Percentiles rank a stretch among this genome's conserved stretches.
These are phyloP conservation scores for Penicillium odoratum DNA, from an alignment of 495 filamentous ascomycete species.

Conservation along the genomic window DNA sequence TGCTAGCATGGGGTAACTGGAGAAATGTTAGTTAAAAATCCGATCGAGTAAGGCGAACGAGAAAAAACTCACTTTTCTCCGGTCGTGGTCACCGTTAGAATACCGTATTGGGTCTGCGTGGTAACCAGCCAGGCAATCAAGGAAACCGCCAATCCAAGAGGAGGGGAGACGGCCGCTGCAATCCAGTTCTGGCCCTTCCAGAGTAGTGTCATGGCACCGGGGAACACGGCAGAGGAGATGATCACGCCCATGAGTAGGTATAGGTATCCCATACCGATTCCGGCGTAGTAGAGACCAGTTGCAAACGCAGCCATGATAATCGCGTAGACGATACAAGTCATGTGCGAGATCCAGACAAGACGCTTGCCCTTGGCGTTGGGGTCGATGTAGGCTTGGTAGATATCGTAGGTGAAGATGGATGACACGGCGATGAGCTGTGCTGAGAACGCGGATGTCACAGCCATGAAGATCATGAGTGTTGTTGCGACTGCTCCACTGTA, in stretches of 20 bases:
- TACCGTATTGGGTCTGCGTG: conserved; percentile 72
- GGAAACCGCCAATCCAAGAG: conserved; percentile 72
- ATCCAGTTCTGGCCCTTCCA: conserved; percentile 85
- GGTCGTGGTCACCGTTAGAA: conserved; percentile 71
- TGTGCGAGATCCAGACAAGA: conserved; percentile 85
- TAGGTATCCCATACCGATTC: conserved; percentile 71
- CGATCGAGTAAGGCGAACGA: neutral
- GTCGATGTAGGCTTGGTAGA: conserved; percentile 67
- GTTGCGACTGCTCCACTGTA: conserved; percentile 84
- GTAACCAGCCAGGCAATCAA: conserved; percentile 92
- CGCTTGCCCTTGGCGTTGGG: conserved; percentile 66
- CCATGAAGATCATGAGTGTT: conserved; percentile 91
- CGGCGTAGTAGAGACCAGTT: conserved; percentile 73
- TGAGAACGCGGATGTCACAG: conserved; percentile 87
- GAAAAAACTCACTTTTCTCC: conserved; percentile 61
- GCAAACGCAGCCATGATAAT: conserved; percentile 83
- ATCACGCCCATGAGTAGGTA: conserved; percentile 93
- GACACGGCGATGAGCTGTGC: conserved; percentile 91
- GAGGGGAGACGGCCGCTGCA: conserved; percentile 71
- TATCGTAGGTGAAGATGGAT: conserved; percentile 91
- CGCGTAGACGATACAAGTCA: conserved; percentile 72
- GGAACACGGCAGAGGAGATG: conserved; percentile 81
- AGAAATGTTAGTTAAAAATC: neutral
- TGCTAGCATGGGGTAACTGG: conserved; percentile 78
- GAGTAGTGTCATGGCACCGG: conserved; percentile 75